phyloP scores from a whole-genome alignment of 192 early-diverging fungal genomes.

The Backusella westeae region DNA sequence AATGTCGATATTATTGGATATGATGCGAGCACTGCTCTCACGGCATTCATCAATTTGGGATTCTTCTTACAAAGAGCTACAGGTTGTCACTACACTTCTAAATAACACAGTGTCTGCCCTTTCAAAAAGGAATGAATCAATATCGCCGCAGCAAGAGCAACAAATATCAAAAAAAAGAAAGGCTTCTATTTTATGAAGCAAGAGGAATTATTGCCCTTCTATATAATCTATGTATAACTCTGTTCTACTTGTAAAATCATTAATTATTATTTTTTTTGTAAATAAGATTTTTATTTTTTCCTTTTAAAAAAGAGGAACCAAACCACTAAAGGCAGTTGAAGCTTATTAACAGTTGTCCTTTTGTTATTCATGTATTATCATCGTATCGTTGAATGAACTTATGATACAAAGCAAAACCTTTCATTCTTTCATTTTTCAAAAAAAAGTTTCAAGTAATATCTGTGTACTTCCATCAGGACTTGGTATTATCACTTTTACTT shows the following conservation, averaged over 20 bases:
- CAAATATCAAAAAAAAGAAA: background rate
- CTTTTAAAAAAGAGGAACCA: background rate
- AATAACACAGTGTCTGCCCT: background rate
- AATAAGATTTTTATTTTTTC: background rate
- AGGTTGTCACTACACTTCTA: background rate
- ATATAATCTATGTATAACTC: background rate
- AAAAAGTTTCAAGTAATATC: background rate
- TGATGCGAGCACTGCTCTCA: constrained; percentile 2
- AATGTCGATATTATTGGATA: constrained; percentile 10
- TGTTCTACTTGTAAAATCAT: constrained; percentile 1
- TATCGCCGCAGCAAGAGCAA: background rate
- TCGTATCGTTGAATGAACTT: background rate
- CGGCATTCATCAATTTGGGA: background rate
- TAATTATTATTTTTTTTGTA: constrained; percentile 2
- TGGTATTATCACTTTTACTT: background rate
- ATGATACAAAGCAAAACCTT: background rate
- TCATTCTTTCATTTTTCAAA: background rate
- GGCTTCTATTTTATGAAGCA: background rate
- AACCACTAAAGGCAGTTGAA: background rate
- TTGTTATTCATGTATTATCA: background rate
- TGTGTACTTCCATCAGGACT: background rate
- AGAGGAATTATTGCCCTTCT: background rate
- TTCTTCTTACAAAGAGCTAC: background rate
- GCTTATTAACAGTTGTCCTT: background rate
- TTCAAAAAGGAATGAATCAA: background rate